Evolutionary conservation across 805 yeast genomes (phyloP).

Genomic region (Zygotorulaspora chibaensis): DNA sequence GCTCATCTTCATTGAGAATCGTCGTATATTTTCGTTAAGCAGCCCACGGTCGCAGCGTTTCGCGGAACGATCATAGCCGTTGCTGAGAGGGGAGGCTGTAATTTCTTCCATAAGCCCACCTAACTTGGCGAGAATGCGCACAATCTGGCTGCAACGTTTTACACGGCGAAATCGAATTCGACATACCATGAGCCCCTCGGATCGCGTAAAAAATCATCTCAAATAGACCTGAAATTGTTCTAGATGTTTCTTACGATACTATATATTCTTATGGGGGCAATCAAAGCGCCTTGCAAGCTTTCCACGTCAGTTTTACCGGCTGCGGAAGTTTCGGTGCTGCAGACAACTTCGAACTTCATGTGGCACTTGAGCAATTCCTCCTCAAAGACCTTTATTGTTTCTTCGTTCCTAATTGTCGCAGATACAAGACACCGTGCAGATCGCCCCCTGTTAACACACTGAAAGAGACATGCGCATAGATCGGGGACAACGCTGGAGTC

Average conservation of each 20-base stretch:
- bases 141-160: background rate
- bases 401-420: conserved; percentile 68
- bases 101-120: no score
- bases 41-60: no score
- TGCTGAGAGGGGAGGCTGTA: no score
- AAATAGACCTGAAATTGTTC: background rate
- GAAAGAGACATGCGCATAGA: conserved; percentile 46
- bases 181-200: no score
- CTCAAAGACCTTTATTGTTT: conserved; percentile 46
- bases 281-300: conserved; percentile 14
- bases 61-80: no score
- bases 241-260: conserved; percentile 20
- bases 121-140: background rate
- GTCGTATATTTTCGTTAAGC: background rate
- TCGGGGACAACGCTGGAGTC: conserved; percentile 57
- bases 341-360: conserved; percentile 23
- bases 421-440: conserved; percentile 44
- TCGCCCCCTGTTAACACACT: conserved; percentile 16
- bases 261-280: conserved; percentile 26
- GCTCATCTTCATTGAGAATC: background rate
- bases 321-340: conserved; percentile 16
- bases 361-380: conserved; percentile 25
- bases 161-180: no score
- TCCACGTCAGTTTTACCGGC: conserved; percentile 3
- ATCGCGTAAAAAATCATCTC: conserved; percentile 12